Evolutionary conservation across 257 asterid species (phyloP).

Genomic region (Ocimum tenuiflorum): DNA sequence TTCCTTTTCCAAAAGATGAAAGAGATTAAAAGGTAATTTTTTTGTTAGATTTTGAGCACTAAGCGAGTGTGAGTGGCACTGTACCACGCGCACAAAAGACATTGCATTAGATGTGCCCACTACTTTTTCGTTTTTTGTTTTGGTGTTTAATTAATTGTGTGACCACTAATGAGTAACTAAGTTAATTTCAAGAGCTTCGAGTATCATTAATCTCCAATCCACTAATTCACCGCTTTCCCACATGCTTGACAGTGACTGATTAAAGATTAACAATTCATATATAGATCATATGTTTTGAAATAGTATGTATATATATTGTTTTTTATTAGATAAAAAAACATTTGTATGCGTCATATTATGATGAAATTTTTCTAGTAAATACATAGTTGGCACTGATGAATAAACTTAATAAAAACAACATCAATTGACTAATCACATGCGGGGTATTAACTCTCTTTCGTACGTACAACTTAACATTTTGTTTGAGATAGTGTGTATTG

Average conservation of each 20-base stretch:
- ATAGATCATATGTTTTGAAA: too few relatives aligned
- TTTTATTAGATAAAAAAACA: too few relatives aligned
- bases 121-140: conserved; percentile 13
- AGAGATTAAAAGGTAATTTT: neutral
- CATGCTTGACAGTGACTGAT: conserved; percentile 20
- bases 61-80: conserved; percentile 47
- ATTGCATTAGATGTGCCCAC: conserved; percentile 45
- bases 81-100: conserved; percentile 57
- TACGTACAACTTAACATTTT: too few relatives aligned
- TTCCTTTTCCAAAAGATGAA: neutral
- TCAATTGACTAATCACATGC: too few relatives aligned
- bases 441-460: too few relatives aligned
- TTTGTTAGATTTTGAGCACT: conserved; percentile 28
- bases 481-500: too few relatives aligned
- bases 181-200: conserved; percentile 3
- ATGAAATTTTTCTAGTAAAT: too few relatives aligned
- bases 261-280: neutral
- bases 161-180: neutral
- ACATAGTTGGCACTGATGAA: too few relatives aligned
- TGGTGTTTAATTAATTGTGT: neutral
- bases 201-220: conserved; percentile 6
- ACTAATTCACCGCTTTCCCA: conserved; percentile 22
- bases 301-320: too few relatives aligned
- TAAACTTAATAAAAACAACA: too few relatives aligned
- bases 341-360: too few relatives aligned